These are phyloP conservation scores for Malassezia arunalokei DNA, from an alignment of 1,284 basidiomycete species.

Conservation along the genomic window DNA sequence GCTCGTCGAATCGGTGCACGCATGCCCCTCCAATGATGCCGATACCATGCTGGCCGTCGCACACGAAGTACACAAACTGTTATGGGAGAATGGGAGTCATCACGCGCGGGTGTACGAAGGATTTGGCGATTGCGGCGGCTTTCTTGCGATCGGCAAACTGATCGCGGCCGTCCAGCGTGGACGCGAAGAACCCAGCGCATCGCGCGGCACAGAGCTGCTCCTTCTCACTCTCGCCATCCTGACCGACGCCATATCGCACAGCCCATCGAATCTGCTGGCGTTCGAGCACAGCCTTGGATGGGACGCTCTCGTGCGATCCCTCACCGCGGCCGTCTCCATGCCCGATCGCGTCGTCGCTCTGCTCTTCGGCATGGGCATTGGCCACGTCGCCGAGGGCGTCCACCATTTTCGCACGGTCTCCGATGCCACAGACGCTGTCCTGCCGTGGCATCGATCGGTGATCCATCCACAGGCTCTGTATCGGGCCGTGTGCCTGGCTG, in stretches of 20 bases:
- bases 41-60: background rate
- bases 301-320: slow-evolving; percentile 18
- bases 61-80: slow-evolving; percentile 16
- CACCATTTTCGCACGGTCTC: background rate
- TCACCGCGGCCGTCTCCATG: slow-evolving; percentile 11
- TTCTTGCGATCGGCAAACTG: slow-evolving; percentile 32
- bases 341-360: slow-evolving; percentile 19
- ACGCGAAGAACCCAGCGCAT: background rate
- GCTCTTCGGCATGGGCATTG: slow-evolving; percentile 27
- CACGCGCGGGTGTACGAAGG: slow-evolving; percentile 16
- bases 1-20: slow-evolving; percentile 1
- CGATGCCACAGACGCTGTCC: background rate
- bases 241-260: slow-evolving; percentile 23
- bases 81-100: background rate
- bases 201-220: slow-evolving; percentile 15
- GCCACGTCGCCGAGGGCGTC: slow-evolving; percentile 22
- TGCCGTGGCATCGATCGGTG: background rate
- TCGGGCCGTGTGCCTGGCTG: background rate
- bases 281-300: slow-evolving; percentile 31
- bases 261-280: slow-evolving; percentile 22
- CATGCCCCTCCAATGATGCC: background rate
- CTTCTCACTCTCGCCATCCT: slow-evolving; percentile 28
- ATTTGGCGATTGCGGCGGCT: slow-evolving; percentile 33
- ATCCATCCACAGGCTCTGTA: slow-evolving; percentile 7
- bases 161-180: slow-evolving; percentile 21